Base-by-base conservation (phyloP, 139 green algal species). In the Zygnema circumcarinatum region DNA sequence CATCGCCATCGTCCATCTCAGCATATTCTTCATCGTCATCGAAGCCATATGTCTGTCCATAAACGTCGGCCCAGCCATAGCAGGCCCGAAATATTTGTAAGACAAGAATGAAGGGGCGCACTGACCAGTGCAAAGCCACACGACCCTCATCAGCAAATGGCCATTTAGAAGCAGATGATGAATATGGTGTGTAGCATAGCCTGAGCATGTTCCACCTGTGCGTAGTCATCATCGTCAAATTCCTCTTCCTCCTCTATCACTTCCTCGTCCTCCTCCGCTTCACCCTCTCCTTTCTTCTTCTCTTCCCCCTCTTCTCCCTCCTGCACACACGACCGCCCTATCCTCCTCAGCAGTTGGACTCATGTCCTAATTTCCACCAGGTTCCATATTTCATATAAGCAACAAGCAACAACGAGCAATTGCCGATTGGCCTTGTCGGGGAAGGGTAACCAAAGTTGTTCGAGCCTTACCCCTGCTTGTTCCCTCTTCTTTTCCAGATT, bases 41-140 rank as follows among this genome's bases (percentile, higher is more conserved):
- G 11, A 78, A 78, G 11, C 69, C 69, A 42, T 78, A 78, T 78
- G 69, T 78, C 69, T 78, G 69, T 53, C 56, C 29, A 72, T 35
- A 29, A 72, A 72, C 29, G 29, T n/a, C n/a, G n/a, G n/a, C n/a
- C n/a, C n/a, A n/a, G n/a, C n/a, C n/a, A n/a, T n/a, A n/a, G n/a
- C n/a, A n/a, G n/a, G n/a, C n/a, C n/a, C n/a, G n/a, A n/a, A n/a
- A n/a, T n/a, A n/a, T n/a, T n/a, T n/a, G n/a, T 29, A 72, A 29
- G 29, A 72, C 29, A 29, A 29, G 29, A 72, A 72, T 29, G 29
- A 72, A 29, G 29, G 56, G 29, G 56, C 29, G 29, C 56, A 72
- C 56, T 72, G 56, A 72, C 56, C 29, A 29, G 29, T 29, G 29
- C 56, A 72, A 35, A 29, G 56, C 56, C 56, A 72, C 56, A 72